A percentile compares a stretch with the other conserved stretches of the same genome.
Conservation (phyloP, 2,329 filamentous ascomycete species). For the Colletotrichum liriopes region DNA sequence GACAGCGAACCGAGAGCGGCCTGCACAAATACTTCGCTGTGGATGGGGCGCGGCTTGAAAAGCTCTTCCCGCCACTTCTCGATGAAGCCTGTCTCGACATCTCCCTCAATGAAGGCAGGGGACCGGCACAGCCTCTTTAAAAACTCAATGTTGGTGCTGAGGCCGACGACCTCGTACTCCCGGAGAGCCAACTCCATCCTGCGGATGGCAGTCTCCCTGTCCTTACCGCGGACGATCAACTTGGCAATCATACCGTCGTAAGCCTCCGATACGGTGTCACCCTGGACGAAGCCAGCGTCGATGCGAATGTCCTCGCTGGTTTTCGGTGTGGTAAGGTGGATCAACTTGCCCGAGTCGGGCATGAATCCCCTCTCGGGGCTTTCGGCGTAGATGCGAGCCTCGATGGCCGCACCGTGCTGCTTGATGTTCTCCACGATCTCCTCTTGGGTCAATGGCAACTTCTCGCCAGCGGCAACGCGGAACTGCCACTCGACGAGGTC, state of each 20-base stretch:
- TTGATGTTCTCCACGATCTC: constrained; percentile 83
- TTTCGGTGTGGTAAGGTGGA: constrained; percentile 84
- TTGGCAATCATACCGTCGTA: constrained; percentile 99
- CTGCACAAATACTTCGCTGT: constrained; percentile 86
- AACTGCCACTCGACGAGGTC: constrained; percentile 97
- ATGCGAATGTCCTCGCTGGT: constrained; percentile 84
- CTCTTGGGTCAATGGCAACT: constrained; percentile 69
- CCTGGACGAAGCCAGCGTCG: constrained; percentile 92
- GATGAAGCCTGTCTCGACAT: constrained; percentile 97
- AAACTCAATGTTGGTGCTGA: constrained; percentile 97
- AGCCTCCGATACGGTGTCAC: constrained; percentile 92
- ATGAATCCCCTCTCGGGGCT: constrained; percentile 94
- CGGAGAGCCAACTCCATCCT: constrained; percentile 86
- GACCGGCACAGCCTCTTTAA: constrained; percentile 89
- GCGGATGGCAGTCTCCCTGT: constrained; percentile 84
- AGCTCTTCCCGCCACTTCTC: constrained; percentile 87
- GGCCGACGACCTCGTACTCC: constrained; percentile 92
- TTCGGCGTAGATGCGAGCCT: constrained; percentile 97
- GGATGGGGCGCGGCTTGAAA: constrained; percentile 75
- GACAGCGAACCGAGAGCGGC: constrained; percentile 76
- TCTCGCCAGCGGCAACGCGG: constrained; percentile 75
- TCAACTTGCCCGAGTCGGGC: constrained; percentile 90
- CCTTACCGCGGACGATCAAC: constrained; percentile 88
- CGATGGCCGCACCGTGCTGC: constrained; percentile 87
- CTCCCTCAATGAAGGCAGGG: constrained; percentile 85